Evolutionary conservation across 129 eudicot genomes (phyloP).

Genomic region (Ambrosia artemisiifolia): DNA sequence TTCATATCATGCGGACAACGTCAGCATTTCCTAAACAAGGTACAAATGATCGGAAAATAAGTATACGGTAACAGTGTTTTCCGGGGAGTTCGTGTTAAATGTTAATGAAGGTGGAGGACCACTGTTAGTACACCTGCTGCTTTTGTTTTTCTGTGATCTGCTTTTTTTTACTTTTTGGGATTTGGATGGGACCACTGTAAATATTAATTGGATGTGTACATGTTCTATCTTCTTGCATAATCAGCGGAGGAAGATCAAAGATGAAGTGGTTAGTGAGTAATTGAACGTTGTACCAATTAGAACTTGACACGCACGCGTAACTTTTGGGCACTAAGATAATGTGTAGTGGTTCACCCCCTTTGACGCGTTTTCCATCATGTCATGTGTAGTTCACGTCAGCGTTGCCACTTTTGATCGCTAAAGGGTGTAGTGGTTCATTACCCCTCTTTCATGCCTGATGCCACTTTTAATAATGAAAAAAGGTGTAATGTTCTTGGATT

Average conservation of each 20-base stretch:
- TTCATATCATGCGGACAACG: slow-evolving; percentile 26
- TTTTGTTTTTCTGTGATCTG: slow-evolving; percentile 11
- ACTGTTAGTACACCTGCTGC: slow-evolving; percentile 35
- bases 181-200: slow-evolving; percentile 26
- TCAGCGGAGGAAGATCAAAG: slow-evolving; percentile 1
- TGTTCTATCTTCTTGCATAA: background rate
- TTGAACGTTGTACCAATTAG: no score
- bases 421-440: no score
- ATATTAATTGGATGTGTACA: background rate
- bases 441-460: no score
- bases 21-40: background rate
- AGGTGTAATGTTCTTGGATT: no score
- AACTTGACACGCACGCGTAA: no score
- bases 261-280: background rate
- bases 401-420: no score
- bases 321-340: no score
- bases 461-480: no score
- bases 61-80: slow-evolving; percentile 20
- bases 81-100: slow-evolving; percentile 4
- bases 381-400: no score
- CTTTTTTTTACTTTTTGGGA: slow-evolving; percentile 23
- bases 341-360: no score
- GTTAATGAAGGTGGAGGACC: background rate
- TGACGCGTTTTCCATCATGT: no score
- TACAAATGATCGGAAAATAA: slow-evolving; percentile 16